Evolutionary conservation across 805 yeast genomes (phyloP).

Genomic region (Candida arabinofermentans): DNA sequence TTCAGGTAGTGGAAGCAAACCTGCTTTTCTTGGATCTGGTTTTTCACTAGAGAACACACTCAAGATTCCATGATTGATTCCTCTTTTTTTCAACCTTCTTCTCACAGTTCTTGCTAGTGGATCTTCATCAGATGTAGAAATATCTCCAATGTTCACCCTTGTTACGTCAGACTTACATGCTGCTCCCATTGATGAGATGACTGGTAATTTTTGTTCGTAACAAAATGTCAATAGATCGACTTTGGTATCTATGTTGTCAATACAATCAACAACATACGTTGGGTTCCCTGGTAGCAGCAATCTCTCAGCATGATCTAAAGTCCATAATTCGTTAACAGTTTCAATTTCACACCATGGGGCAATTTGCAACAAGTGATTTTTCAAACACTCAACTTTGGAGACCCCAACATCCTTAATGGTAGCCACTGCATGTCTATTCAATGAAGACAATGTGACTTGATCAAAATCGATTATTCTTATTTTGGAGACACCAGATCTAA

Average conservation of each 20-base stretch:
- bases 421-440: constrained; percentile 95
- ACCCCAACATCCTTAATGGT: constrained; percentile 88
- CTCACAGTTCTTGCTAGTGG: constrained; percentile 86
- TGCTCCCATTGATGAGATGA: constrained; percentile 94
- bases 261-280: constrained; percentile 86
- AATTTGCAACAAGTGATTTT: constrained; percentile 58
- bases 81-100: constrained; percentile 74
- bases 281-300: constrained; percentile 58
- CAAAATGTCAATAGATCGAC: constrained; percentile 82
- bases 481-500: constrained; percentile 83
- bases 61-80: constrained; percentile 72
- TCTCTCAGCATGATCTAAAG: constrained; percentile 56
- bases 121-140: constrained; percentile 89
- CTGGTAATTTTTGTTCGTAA: constrained; percentile 53
- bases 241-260: constrained; percentile 95
- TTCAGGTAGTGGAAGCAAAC: constrained; percentile 78
- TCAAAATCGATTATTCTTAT: constrained; percentile 88
- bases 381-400: constrained; percentile 80
- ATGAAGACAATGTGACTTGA: constrained; percentile 87
- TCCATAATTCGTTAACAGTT: constrained; percentile 75
- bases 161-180: constrained; percentile 96
- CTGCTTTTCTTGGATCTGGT: constrained; percentile 93
- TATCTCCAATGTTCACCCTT: constrained; percentile 82
- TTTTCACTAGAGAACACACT: constrained; percentile 92
- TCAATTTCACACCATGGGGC: constrained; percentile 96